These are phyloP conservation scores for Brassica nigra DNA, from an alignment of 345 rosid species.

Conservation along the genomic window DNA sequence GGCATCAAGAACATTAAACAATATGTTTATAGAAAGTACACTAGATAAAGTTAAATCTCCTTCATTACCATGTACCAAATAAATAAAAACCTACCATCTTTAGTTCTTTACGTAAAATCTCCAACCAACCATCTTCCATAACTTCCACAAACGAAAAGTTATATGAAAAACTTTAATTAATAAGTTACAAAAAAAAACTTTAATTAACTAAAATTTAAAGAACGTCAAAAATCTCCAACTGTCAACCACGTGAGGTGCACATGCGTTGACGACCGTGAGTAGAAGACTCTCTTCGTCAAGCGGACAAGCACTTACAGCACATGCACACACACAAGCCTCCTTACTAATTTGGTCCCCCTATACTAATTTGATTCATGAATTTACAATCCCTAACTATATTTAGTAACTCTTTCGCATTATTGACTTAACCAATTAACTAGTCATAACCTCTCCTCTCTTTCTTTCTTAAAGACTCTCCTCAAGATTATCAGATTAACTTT, in stretches of 20 bases:
- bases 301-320: constrained; percentile 21
- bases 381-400: constrained; percentile 17
- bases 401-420: constrained; percentile 35
- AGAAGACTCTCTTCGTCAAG: constrained; percentile 29
- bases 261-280: constrained; percentile 38
- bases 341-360: not conserved
- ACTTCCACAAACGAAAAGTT: not conserved
- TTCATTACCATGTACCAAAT: not conserved
- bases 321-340: constrained; percentile 23
- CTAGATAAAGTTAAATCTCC: not conserved
- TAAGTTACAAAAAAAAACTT: not conserved
- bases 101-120: not conserved
- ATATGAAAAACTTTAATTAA: not conserved
- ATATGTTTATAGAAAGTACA: not conserved
- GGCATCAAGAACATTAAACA: not conserved
- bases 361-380: constrained; percentile 8
- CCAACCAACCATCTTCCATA: not conserved
- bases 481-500: constrained; percentile 16
- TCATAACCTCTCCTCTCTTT: not conserved
- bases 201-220: not conserved
- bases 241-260: constrained; percentile 40
- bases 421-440: constrained; percentile 4
- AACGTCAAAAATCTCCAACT: constrained; percentile 11
- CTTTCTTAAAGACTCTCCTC: constrained; percentile 3
- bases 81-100: not conserved